These are phyloP conservation scores for Jatropha multifida DNA, from an alignment of 441 rosid genomes.

Conservation along the genomic window DNA sequence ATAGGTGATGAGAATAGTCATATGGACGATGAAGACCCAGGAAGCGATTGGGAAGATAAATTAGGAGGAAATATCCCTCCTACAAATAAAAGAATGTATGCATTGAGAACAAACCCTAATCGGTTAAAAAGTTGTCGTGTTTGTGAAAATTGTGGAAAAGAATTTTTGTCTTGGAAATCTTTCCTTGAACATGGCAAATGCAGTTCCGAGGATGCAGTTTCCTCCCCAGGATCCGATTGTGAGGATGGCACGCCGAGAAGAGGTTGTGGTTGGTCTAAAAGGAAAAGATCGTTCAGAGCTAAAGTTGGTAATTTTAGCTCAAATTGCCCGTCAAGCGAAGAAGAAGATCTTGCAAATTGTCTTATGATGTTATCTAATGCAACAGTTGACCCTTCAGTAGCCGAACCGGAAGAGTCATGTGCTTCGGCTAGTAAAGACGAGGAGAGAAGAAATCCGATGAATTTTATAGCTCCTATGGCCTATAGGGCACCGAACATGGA, in stretches of 20 bases:
- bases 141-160: slow-evolving; percentile 71
- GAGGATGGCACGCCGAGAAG: slow-evolving; percentile 36
- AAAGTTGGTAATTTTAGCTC: slow-evolving; percentile 37
- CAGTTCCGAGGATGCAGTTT: slow-evolving; percentile 46
- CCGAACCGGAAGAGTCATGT: slow-evolving; percentile 64
- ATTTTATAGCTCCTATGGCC: slow-evolving; percentile 36
- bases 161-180: slow-evolving; percentile 72
- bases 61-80: slow-evolving; percentile 37
- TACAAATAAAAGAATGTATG: slow-evolving; percentile 56
- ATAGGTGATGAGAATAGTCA: slow-evolving; percentile 50
- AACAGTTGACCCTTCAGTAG: slow-evolving; percentile 39
- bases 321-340: slow-evolving; percentile 67
- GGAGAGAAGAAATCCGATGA: slow-evolving; percentile 42
- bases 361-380: slow-evolving; percentile 87
- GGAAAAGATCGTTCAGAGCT: slow-evolving; percentile 54
- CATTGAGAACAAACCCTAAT: slow-evolving; percentile 59
- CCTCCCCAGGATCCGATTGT: slow-evolving; percentile 46
- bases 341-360: slow-evolving; percentile 93
- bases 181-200: slow-evolving; percentile 70
- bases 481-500: slow-evolving; percentile 23
- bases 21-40: slow-evolving; percentile 48
- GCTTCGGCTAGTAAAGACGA: slow-evolving; percentile 72
- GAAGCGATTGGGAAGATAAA: slow-evolving; percentile 55
- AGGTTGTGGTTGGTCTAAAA: slow-evolving; percentile 52
- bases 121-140: slow-evolving; percentile 54